A percentile compares a stretch with the other conserved stretches of the same genome.
phyloP scores from a whole-genome alignment of 345 rosid species.

The Eucalyptus sp. region DNA sequence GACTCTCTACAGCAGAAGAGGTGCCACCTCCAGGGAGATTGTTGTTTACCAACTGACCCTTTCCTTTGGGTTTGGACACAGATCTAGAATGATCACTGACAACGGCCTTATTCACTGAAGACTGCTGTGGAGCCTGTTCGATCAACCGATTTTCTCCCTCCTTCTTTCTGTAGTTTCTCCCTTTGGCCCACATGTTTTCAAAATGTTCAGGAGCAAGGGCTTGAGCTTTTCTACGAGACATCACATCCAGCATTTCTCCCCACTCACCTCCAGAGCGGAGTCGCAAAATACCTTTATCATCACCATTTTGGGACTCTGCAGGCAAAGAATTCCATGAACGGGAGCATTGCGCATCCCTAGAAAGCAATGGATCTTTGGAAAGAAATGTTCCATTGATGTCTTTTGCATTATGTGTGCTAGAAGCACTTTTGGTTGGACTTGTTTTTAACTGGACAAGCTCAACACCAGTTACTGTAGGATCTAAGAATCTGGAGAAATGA shows the following conservation, averaged over 20 bases:
- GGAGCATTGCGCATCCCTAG: slow-evolving; percentile 63
- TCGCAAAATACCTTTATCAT: slow-evolving; percentile 26
- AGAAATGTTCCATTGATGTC: slow-evolving; percentile 18
- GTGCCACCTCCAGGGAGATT: slow-evolving; percentile 3
- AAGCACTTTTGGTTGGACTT: slow-evolving; percentile 25
- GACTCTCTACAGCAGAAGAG: slow-evolving; percentile 2
- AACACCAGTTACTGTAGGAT: slow-evolving; percentile 84
- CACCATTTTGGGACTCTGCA: slow-evolving; percentile 26
- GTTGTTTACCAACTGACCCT: slow-evolving; percentile 7
- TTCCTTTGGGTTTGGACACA: slow-evolving; percentile 12
- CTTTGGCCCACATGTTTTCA: slow-evolving; percentile 97
- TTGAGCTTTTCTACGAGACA: slow-evolving; percentile 77
- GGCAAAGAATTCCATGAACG: slow-evolving; percentile 68
- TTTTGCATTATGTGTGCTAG: slow-evolving; percentile 19
- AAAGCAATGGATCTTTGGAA: slow-evolving; percentile 91
- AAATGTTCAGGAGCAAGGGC: slow-evolving; percentile 94
- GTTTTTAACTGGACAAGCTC: slow-evolving; percentile 83
- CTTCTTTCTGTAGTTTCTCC: slow-evolving; percentile 68
- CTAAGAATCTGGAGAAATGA: slow-evolving; percentile 56
- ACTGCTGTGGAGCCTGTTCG: slow-evolving; percentile 24
- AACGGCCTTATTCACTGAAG: slow-evolving; percentile 19
- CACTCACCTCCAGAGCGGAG: slow-evolving; percentile 57
- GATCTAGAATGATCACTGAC: slow-evolving; percentile 6
- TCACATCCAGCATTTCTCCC: slow-evolving; percentile 69
- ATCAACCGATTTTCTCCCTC: slow-evolving; percentile 20